A percentile compares a stretch with the other conserved stretches of the same genome.
Conservation (phyloP, 306 rosid species). For the Begonia peltatifolia region DNA sequence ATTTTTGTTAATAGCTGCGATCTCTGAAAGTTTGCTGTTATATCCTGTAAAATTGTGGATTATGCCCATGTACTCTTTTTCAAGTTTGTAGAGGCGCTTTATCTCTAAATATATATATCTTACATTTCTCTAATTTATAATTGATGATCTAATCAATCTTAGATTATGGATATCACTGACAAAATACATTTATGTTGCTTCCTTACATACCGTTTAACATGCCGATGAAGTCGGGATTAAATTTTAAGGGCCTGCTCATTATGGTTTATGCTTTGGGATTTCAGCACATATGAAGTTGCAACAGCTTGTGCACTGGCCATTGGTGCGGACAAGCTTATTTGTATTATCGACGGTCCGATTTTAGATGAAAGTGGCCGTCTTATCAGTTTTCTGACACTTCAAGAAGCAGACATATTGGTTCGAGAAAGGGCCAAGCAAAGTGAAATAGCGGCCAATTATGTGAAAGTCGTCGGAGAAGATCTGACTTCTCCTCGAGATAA, state of each 20-base stretch:
- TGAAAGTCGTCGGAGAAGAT: conserved; percentile 59
- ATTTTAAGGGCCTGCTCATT: conserved; percentile 8
- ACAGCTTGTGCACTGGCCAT: conserved; percentile 93
- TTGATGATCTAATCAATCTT: no score
- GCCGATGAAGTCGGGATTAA: no score
- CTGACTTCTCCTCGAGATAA: conserved; percentile 20
- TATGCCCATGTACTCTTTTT: no score
- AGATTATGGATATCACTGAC: no score
- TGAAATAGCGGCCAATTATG: conserved; percentile 90
- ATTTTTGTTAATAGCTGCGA: no score
- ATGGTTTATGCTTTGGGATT: conserved; percentile 14
- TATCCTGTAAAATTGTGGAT: no score
- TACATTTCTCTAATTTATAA: no score
- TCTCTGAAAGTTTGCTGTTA: no score
- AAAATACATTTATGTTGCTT: no score
- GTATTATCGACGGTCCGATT: conserved; percentile 89
- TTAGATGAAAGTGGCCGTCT: conserved; percentile 71
- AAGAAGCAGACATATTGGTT: conserved; percentile 82
- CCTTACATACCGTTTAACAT: no score
- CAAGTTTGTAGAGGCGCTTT: no score
- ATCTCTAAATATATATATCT: no score
- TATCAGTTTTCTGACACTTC: conserved; percentile 69
- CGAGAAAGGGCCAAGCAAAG: conserved; percentile 86
- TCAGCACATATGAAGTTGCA: conserved; percentile 94
- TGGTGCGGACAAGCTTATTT: conserved; percentile 85